A percentile compares a stretch with the other conserved stretches of the same genome.
phyloP scores from a whole-genome alignment of 2,329 filamentous ascomycete genomes.

The Scytalidium lignicola region DNA sequence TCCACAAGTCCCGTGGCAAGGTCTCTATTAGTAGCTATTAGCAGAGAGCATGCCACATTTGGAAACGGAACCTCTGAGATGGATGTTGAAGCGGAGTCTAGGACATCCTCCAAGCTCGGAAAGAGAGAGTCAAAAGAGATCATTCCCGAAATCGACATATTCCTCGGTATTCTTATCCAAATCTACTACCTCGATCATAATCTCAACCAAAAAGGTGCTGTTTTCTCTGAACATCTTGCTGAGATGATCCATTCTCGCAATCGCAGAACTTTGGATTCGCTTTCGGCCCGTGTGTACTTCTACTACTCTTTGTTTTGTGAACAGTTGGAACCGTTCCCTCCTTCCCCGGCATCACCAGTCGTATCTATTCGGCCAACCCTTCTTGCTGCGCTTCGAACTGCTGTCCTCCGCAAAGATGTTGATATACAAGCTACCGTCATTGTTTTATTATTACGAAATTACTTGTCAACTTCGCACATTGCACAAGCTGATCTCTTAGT shows the following conservation, averaged over 20 bases:
- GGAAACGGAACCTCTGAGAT: slow-evolving; percentile 59
- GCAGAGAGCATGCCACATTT: slow-evolving; percentile 60
- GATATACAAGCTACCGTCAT: slow-evolving; percentile 98
- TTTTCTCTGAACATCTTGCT: slow-evolving; percentile 79
- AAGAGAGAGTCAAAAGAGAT: slow-evolving; percentile 68
- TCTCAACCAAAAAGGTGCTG: slow-evolving; percentile 70
- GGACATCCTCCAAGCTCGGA: slow-evolving; percentile 46
- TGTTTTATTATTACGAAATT: slow-evolving; percentile 90
- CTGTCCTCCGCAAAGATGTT: slow-evolving; percentile 93
- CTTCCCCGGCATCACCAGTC: slow-evolving; percentile 81
- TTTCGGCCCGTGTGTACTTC: slow-evolving; percentile 95
- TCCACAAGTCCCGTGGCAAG: slow-evolving; percentile 56
- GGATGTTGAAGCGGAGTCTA: slow-evolving; percentile 64
- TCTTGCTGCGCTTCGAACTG: slow-evolving; percentile 82
- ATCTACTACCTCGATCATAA: slow-evolving; percentile 86
- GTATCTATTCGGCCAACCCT: slow-evolving; percentile 82
- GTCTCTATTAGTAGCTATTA: slow-evolving; percentile 65
- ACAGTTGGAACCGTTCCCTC: slow-evolving; percentile 79
- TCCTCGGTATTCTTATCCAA: slow-evolving; percentile 79
- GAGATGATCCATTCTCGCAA: slow-evolving; percentile 86
- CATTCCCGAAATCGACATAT: slow-evolving; percentile 83
- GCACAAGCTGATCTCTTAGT: slow-evolving; percentile 93
- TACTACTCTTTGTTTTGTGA: slow-evolving; percentile 97
- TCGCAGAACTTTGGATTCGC: slow-evolving; percentile 86
- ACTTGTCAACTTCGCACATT: slow-evolving; percentile 93